Evolutionary conservation across 2,329 filamentous ascomycete genomes (phyloP), one percentile per base, ranked within the genome.

Genomic region (Calonectria multiphialidica): DNA sequence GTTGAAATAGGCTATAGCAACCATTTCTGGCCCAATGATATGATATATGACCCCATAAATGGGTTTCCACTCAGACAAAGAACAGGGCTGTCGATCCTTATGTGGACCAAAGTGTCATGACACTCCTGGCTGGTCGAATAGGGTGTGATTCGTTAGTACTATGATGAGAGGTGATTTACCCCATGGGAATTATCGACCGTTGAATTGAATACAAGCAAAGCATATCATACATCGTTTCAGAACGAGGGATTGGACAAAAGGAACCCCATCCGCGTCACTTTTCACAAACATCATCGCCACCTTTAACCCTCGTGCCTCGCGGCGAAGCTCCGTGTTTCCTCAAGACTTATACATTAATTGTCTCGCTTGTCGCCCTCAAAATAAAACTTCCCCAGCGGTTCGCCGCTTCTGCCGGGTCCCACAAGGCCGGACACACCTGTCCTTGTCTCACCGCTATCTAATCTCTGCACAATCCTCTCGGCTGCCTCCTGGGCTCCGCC

Each of bases 391-490:
- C 90, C 90, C 64, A 92, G 77, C 13, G 86, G 80, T 57, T 88
- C 86, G 6, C 83, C 87, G 44, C 83, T 83, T 33, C 84, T 83
- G 10, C 85, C 85, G 1, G 88, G 83, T 45, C 82, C 88, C 25
- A 86, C 85, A 68, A 90, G 75, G 1, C 84, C 82, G 12, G 81
- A 77, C 10, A 80, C 77, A 5, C 82, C 84, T 1, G 82, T 81
- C 45, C 81, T 82, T 13, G 80, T 83, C 73, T 90, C 88, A 12
- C 86, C 87, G 30, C 86, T 86, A 68, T 90, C 89, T 70, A 93
- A 84, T 33, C 88, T 87, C 70, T 89, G 88, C 72, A 94, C 82
- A 70, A 93, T 91, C 71, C 90, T 87, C 83, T 94, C 92, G 7
- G 92, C 91, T 18, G 91, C 86, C 74, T 94, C 91, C 42, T 84